These are phyloP conservation scores for Lyophyllum semitale DNA, from an alignment of 768 basidiomycete species.

Conservation along the genomic window DNA sequence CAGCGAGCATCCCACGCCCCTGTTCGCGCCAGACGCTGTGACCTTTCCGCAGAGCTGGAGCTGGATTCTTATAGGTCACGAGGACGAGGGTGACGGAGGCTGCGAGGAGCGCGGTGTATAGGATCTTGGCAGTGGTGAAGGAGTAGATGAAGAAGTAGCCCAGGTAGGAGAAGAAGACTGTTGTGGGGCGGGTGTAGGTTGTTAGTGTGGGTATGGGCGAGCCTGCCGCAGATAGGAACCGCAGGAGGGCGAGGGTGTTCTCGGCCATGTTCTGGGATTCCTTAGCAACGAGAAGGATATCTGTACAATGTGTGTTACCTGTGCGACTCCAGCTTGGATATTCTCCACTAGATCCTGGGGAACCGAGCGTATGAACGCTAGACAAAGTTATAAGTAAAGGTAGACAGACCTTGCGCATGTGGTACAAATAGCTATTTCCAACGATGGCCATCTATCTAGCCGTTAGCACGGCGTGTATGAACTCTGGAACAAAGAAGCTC, in stretches of 20 bases:
- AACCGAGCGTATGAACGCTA: neutral
- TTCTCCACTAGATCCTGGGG: slow-evolving; percentile 76
- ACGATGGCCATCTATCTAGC: slow-evolving; percentile 80
- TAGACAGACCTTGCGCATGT: slow-evolving; percentile 74
- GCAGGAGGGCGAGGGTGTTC: slow-evolving; percentile 79
- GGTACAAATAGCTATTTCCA: slow-evolving; percentile 91
- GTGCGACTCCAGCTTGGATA: slow-evolving; percentile 82
- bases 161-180: slow-evolving; percentile 77
- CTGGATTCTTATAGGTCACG: slow-evolving; percentile 34
- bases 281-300: slow-evolving; percentile 3
- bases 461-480: slow-evolving; percentile 2
- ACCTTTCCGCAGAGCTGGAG: slow-evolving; percentile 24
- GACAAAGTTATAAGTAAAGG: too few species aligned
- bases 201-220: slow-evolving; percentile 71
- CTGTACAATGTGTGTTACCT: slow-evolving; percentile 28
- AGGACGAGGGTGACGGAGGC: slow-evolving; percentile 46
- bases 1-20: slow-evolving; percentile 45
- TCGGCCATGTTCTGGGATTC: slow-evolving; percentile 83
- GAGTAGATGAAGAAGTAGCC: slow-evolving; percentile 75
- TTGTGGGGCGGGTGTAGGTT: slow-evolving; percentile 53
- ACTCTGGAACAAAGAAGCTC: slow-evolving; percentile 25
- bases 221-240: slow-evolving; percentile 67
- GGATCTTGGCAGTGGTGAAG: slow-evolving; percentile 64
- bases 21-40: slow-evolving; percentile 42
- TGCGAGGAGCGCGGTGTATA: slow-evolving; percentile 57